Conservation (phyloP, 2,329 filamentous ascomycete genomes). For the Nakataea oryzae region DNA sequence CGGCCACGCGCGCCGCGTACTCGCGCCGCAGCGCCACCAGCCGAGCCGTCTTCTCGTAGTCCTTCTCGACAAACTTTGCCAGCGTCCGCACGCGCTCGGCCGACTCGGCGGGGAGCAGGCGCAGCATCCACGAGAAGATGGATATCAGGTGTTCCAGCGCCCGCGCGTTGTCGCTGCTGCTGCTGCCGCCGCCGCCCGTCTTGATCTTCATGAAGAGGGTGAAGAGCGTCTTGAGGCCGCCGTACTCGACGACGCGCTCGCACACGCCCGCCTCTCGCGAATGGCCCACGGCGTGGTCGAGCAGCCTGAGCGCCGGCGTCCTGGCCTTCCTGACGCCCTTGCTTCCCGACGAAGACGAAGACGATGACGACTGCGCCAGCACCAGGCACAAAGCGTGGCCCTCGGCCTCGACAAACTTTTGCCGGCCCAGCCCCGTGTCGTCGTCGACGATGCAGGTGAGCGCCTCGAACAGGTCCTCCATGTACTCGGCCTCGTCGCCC, state of each 20-base stretch:
- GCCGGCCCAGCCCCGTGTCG: slow-evolving; percentile 65
- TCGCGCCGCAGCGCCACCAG: slow-evolving; percentile 62
- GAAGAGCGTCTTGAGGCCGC: slow-evolving; percentile 77
- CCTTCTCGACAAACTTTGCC: slow-evolving; percentile 91
- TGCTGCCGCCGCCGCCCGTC: slow-evolving; percentile 35
- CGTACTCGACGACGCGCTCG: slow-evolving; percentile 67
- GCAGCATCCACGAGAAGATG: slow-evolving; percentile 74
- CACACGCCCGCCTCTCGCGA: slow-evolving; percentile 44
- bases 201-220: slow-evolving; percentile 68
- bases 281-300: slow-evolving; percentile 67
- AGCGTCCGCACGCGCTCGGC: slow-evolving; percentile 70
- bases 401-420: slow-evolving; percentile 78
- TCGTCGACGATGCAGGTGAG: slow-evolving; percentile 73
- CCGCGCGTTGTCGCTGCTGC: slow-evolving; percentile 42
- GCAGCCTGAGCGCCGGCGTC: slow-evolving; percentile 61
- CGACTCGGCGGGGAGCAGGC: slow-evolving; percentile 67
- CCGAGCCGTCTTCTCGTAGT: slow-evolving; percentile 75
- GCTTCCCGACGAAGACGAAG: slow-evolving; percentile 29
- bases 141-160: slow-evolving; percentile 68
- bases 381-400: slow-evolving; percentile 85
- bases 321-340: slow-evolving; percentile 58
- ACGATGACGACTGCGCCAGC: slow-evolving; percentile 62
- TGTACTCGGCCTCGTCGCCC: slow-evolving; percentile 88
- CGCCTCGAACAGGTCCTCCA: slow-evolving; percentile 86
- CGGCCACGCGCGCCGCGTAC: slow-evolving; percentile 52